These are phyloP conservation scores for Diutina neorugosa DNA, from an alignment of 1,139 yeast species.

Conservation along the genomic window DNA sequence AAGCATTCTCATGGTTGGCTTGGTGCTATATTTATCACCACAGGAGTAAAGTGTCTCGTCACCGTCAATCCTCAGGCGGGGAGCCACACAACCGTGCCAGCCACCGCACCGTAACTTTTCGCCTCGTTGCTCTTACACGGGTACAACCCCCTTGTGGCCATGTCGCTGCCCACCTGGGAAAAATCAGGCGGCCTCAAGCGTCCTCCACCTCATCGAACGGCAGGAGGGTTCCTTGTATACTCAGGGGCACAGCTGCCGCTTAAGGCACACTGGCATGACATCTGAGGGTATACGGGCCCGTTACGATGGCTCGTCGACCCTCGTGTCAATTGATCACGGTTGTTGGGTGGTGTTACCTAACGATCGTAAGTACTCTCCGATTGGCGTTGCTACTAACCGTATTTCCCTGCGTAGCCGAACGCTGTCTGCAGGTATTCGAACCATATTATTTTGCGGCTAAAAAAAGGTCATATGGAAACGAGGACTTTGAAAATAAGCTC, in stretches of 20 bases:
- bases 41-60: neutral
- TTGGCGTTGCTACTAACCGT: neutral
- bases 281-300: no score
- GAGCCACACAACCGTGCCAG: neutral
- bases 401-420: neutral
- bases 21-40: neutral
- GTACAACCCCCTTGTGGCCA: neutral
- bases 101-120: neutral
- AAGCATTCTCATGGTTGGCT: neutral
- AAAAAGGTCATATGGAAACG: neutral
- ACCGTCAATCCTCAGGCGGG: neutral
- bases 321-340: neutral
- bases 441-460: neutral
- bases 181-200: neutral
- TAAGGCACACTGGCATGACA: no score
- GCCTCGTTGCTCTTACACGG: neutral
- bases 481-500: neutral
- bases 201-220: neutral
- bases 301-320: no score
- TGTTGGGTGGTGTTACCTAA: neutral
- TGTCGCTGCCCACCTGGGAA: neutral
- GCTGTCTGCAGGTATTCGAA: neutral
- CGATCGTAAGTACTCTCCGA: neutral
- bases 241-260: neutral
- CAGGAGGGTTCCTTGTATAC: neutral